A percentile compares a stretch with the other conserved stretches of the same genome.
These are phyloP conservation scores for Saccharomyces hybrid DNA, from an alignment of 1,139 yeast species.

Conservation along the genomic window DNA sequence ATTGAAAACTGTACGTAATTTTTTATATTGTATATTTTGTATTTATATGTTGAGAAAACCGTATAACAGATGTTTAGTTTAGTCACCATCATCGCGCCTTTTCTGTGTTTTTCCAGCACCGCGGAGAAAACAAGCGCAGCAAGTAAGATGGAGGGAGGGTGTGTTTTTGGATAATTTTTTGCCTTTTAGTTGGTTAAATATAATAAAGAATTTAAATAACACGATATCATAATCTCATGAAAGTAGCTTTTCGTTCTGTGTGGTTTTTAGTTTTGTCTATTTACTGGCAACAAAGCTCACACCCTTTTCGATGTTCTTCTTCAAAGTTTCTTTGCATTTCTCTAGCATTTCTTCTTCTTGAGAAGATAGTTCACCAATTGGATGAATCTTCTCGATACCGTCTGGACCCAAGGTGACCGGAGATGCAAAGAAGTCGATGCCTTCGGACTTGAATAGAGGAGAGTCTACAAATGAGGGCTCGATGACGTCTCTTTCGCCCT, in stretches of 20 bases:
- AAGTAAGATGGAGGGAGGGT: neutral
- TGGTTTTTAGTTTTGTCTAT: neutral
- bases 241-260: neutral
- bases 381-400: slow-evolving; percentile 77
- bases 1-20: neutral
- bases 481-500: slow-evolving; percentile 59
- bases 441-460: slow-evolving; percentile 76
- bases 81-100: neutral
- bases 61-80: neutral
- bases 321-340: slow-evolving; percentile 78
- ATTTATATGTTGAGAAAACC: neutral
- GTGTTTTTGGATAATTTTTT: neutral
- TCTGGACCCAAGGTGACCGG: slow-evolving; percentile 82
- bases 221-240: neutral
- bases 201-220: neutral
- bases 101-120: neutral
- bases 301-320: slow-evolving; percentile 68
- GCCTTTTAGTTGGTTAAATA: neutral
- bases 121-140: neutral
- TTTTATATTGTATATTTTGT: neutral
- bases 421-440: slow-evolving; percentile 88
- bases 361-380: slow-evolving; percentile 47
- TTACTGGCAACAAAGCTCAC: slow-evolving; percentile 42
- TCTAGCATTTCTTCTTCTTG: slow-evolving; percentile 71
- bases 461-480: slow-evolving; percentile 78